These are phyloP conservation scores for Tulasnella sp. DNA, from an alignment of 768 basidiomycete genomes.

Conservation along the genomic window DNA sequence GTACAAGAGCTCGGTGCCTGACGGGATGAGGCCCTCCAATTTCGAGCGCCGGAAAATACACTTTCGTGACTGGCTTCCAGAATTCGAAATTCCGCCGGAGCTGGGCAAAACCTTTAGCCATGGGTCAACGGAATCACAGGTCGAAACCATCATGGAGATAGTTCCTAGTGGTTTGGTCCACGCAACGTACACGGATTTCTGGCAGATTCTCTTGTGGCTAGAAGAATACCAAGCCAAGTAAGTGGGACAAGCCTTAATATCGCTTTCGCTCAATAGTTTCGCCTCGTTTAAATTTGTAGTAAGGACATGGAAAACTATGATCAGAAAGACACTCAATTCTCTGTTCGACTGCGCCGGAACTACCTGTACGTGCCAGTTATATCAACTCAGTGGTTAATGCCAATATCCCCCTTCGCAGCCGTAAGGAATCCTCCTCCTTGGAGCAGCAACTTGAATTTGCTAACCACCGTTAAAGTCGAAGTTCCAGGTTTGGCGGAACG, in stretches of 20 bases:
- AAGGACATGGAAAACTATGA: slow-evolving; percentile 33
- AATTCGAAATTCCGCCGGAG: slow-evolving; percentile 32
- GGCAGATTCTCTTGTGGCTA: slow-evolving; percentile 41
- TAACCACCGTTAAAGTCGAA: not conserved
- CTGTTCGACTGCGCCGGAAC: slow-evolving; percentile 27
- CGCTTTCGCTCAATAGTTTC: not conserved
- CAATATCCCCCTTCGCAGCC: not conserved
- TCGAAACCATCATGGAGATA: not conserved
- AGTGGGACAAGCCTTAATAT: not conserved
- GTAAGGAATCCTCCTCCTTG: not conserved
- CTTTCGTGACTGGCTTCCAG: slow-evolving; percentile 33
- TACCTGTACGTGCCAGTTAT: not conserved
- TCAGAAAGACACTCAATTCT: slow-evolving; percentile 20
- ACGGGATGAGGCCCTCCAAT: slow-evolving; percentile 36
- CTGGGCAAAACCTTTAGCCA: slow-evolving; percentile 32
- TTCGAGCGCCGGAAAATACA: slow-evolving; percentile 39
- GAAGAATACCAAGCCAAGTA: slow-evolving; percentile 34
- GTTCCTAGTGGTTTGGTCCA: not conserved
- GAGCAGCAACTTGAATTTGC: not conserved
- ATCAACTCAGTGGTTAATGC: not conserved
- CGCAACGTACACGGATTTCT: slow-evolving; percentile 39
- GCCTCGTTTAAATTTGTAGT: slow-evolving; percentile 9
- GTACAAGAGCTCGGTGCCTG: slow-evolving; percentile 30
- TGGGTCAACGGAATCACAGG: slow-evolving; percentile 21
- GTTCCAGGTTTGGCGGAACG: slow-evolving; percentile 15